Base-by-base conservation (phyloP, 768 basidiomycete genomes). In the Boletus pseudo-olivaceus region DNA sequence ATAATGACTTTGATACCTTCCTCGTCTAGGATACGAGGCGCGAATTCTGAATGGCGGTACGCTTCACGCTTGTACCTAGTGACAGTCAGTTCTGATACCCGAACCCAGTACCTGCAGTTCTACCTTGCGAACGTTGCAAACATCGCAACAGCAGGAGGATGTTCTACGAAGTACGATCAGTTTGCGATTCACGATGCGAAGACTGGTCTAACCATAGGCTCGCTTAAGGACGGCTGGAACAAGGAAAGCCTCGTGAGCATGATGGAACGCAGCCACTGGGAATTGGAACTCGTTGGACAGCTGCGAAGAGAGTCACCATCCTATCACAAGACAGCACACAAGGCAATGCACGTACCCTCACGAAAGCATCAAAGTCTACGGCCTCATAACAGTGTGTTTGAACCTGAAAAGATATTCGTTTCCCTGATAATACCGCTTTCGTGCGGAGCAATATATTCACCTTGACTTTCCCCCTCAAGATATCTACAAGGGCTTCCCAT, bases 211-310 rank as follows among this genome's bases (percentile, higher is more conserved):
- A 62, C 83, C 88, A 71, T 81, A 93, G 10, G 84, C 78, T 62
- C 78, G 76, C 69, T 90, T 90, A 51, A 93, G 76, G 1, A 88
- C 67, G 26, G 83, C 82, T 2, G 89, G 85, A n/a, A 91, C 88
- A 38, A 93, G 83, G 59, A 87, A 92, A 0, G 89, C 82, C 60
- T 91, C 88, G 39, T 84, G 83, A 1, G 90, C 88, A 59, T 91
- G 89, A 61, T 90, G 89, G 70, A 90, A 82, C 0, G 85, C 84
- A 0, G 88, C 81, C 35, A 90, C 73, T 0, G 84, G 80, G 71
- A 89, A 89, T 56, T 88, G 74, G 74, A 91, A 93, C 58, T 93
- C 90, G 68, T 92, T 89, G 10, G 88, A 82, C 4, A 92, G 74
- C 78, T 89, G 51, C 3, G 5, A 52, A 37, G 6, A 11, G 30